Conservation (phyloP, 2,329 filamentous ascomycete species). For the Gaeumannomyces sp. region DNA sequence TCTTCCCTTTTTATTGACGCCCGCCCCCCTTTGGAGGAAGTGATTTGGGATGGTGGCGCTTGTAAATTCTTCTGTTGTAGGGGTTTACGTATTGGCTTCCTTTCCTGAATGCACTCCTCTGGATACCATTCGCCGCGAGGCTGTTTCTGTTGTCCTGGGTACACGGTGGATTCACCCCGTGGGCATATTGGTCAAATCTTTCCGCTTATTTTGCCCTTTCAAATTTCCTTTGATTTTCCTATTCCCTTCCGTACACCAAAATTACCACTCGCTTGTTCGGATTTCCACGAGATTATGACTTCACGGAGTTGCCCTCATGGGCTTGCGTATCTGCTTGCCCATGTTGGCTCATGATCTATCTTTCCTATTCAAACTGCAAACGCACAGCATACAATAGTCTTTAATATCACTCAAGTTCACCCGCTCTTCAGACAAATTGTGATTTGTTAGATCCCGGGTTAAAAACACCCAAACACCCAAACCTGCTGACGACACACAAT, state of each 20-base stretch:
- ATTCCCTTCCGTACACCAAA: too few relatives aligned
- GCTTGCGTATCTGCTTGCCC: neutral
- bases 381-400: neutral
- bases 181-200: too few relatives aligned
- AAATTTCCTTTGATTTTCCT: too few relatives aligned
- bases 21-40: neutral
- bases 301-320: neutral
- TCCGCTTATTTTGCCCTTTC: too few relatives aligned
- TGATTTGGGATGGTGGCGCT: neutral
- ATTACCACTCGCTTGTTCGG: neutral
- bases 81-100: neutral
- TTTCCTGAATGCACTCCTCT: neutral
- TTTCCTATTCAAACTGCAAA: neutral
- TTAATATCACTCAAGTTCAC: too few relatives aligned
- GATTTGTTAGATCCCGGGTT: too few relatives aligned
- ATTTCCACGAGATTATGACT: neutral
- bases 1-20: neutral
- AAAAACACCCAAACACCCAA: too few relatives aligned
- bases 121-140: neutral
- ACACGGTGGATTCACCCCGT: neutral
- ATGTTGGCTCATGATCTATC: neutral
- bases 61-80: neutral
- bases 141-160: neutral
- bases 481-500: neutral
- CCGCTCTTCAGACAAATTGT: too few relatives aligned